Conservation (phyloP, 129 eudicot species). For the Escallonia herrerae region DNA sequence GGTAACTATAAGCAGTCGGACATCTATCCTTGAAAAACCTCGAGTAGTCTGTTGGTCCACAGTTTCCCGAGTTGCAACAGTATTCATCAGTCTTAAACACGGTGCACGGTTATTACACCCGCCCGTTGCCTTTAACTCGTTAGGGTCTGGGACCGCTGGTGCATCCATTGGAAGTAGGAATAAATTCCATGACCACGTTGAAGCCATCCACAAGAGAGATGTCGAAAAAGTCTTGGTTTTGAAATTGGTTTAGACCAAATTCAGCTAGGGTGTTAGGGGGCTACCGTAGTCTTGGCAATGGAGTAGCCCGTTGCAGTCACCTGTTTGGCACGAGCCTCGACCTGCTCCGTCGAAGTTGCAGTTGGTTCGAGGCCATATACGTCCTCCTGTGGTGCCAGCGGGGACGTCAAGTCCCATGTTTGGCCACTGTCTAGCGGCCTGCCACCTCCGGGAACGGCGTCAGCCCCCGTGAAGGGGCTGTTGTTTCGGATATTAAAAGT, state of each 20-base stretch:
- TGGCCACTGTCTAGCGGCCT: slow-evolving; percentile 27
- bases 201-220: too few relatives aligned
- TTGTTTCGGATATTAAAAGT: slow-evolving; percentile 34
- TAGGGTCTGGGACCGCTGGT: slow-evolving; percentile 24
- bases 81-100: not conserved
- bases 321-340: slow-evolving; percentile 35
- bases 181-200: too few relatives aligned
- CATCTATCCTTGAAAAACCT: not conserved
- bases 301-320: slow-evolving; percentile 44
- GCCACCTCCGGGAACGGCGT: slow-evolving; percentile 48
- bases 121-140: slow-evolving; percentile 20
- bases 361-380: slow-evolving; percentile 44
- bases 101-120: slow-evolving; percentile 47
- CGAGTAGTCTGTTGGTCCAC: not conserved
- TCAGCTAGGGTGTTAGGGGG: slow-evolving; percentile 55
- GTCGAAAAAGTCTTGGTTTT: slow-evolving; percentile 40
- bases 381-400: slow-evolving; percentile 20
- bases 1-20: slow-evolving; percentile 3
- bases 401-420: slow-evolving; percentile 17
- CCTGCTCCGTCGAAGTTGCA: slow-evolving; percentile 32
- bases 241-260: slow-evolving; percentile 28
- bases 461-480: slow-evolving; percentile 59
- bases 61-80: not conserved
- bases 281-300: slow-evolving; percentile 29
- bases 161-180: slow-evolving; percentile 16